Evolutionary conservation across 768 basidiomycete species (phyloP).

Genomic region (Nidula microcarpa): DNA sequence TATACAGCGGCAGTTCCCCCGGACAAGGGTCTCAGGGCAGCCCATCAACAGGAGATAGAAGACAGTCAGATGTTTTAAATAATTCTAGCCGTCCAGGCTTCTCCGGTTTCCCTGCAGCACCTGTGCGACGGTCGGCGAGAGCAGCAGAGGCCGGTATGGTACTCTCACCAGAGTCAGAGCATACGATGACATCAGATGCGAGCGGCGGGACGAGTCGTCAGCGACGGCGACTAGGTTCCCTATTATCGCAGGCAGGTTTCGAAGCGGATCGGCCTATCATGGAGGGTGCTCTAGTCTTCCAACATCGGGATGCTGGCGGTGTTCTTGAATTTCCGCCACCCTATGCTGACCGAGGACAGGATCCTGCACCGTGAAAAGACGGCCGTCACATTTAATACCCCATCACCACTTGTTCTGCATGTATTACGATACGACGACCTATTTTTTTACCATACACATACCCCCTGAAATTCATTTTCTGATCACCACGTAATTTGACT

Average conservation of each 20-base stretch:
- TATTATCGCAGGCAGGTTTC: slow-evolving; percentile 1
- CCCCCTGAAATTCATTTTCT: too few species aligned
- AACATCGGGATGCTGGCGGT: slow-evolving; percentile 29
- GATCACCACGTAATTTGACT: too few species aligned
- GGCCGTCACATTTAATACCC: not conserved
- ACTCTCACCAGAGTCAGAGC: too few species aligned
- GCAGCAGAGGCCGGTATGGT: not conserved
- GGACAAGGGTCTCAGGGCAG: not conserved
- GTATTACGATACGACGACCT: not conserved
- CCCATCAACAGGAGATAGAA: not conserved
- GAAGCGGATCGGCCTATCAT: not conserved
- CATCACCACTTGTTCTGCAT: not conserved
- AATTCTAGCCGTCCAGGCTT: not conserved
- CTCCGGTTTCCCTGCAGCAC: not conserved
- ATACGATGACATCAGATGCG: too few species aligned
- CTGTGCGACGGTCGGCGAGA: not conserved
- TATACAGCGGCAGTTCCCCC: not conserved
- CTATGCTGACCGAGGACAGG: slow-evolving; percentile 19
- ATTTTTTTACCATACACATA: not conserved
- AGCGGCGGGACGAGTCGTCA: not conserved
- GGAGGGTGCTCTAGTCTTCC: slow-evolving; percentile 17
- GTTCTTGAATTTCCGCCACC: slow-evolving; percentile 38
- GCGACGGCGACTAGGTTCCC: not conserved
- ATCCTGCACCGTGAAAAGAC: too few species aligned
- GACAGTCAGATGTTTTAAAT: not conserved